Evolutionary conservation across 495 filamentous ascomycete species (phyloP), one percentile per base, ranked within the genome.

Genomic region (Neurospora sp.): DNA sequence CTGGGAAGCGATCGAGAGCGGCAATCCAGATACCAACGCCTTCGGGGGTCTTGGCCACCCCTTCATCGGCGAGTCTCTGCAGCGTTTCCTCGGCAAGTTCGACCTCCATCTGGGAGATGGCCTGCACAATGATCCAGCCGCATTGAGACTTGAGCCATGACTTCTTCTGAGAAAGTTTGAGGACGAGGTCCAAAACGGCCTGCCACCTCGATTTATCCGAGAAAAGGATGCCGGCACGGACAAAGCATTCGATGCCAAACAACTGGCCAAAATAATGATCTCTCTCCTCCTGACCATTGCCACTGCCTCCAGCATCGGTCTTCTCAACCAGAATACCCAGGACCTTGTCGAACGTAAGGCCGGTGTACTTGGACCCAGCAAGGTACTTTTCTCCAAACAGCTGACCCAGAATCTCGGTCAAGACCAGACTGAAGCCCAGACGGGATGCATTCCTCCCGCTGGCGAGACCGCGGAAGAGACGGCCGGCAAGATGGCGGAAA

Each of bases 81-180:
- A 97, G 82, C 0, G 92, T 88, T 31, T 82, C 81, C 73, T 91
- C 86, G 18, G 89, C 87, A 40, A 86, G 87, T 53, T 84, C 78
- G 74, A 85, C 78, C 46, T 82, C 79, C 85, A 87, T 86, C 71
- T 85, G 81, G 5, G 79, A 74, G 12, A 88, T 74, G 16, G 85
- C 85, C 76, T 87, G 83, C 40, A 86, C 85, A 68, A 89, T 83
- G 40, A 96, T 86, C 87, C 88, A 93, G 14, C 92, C 93, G 76
- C 93, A 96, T 78, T 95, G 91, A 79, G 96, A 91, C 72, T 92
- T 88, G 71, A 99, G 86, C 96, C 96, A 98, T 10, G 91, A 87
- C 81, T 97, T 96, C 76, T 86, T 85, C 61, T 87, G 82, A 0
- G 85, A 80, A 27, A 92, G 82, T 70, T 88, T 83, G 72, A 93